These are phyloP conservation scores for Bruguiera sexangula DNA, from an alignment of 345 rosid genomes.

Conservation along the genomic window DNA sequence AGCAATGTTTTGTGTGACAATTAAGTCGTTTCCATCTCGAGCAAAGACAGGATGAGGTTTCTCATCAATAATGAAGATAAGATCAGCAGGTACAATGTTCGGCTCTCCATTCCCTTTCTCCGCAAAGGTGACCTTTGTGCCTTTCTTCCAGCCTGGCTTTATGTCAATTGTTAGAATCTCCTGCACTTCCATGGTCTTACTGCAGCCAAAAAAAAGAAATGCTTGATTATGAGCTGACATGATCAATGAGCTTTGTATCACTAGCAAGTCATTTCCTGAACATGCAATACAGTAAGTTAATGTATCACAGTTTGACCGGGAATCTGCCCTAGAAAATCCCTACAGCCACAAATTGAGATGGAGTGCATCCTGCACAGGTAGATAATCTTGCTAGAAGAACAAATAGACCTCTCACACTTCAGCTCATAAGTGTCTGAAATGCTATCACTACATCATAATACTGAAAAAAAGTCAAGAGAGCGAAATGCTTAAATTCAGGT, in stretches of 20 bases:
- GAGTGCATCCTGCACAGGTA: no score
- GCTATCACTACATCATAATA: no score
- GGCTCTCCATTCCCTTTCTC: constrained; percentile 25
- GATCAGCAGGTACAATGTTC: constrained; percentile 18
- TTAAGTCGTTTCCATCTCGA: constrained; percentile 22
- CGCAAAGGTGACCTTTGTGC: constrained; percentile 23
- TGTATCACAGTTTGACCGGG: no score
- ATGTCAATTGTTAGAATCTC: constrained; percentile 22
- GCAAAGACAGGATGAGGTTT: constrained; percentile 20
- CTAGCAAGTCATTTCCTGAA: not conserved
- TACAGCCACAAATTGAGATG: no score
- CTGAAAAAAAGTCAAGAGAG: no score
- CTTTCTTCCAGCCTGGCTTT: constrained; percentile 30
- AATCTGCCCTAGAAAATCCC: no score
- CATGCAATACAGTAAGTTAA: no score
- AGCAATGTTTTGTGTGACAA: constrained; percentile 20
- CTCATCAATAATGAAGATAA: constrained; percentile 22
- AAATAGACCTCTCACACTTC: no score
- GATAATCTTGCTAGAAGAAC: no score
- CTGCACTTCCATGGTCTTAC: constrained; percentile 16
- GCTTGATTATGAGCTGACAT: no score
- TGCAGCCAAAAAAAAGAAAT: not conserved
- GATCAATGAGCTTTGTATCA: no score
- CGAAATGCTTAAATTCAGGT: not conserved
- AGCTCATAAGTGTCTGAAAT: no score